Evolutionary conservation across 768 basidiomycete genomes (phyloP).

Genomic region (Auriscalpium vulgare): DNA sequence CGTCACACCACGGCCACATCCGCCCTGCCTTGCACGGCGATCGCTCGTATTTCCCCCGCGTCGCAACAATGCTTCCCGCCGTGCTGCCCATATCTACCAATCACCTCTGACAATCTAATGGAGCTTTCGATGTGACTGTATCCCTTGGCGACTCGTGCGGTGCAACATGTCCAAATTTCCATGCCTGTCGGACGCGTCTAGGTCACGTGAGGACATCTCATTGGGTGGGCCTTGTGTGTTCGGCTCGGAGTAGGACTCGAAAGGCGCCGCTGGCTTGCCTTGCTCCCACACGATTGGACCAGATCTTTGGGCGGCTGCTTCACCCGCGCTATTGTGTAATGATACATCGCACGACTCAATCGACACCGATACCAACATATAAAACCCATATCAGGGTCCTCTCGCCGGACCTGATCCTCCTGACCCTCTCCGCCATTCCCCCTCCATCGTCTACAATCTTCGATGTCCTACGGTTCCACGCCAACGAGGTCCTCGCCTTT

Average conservation of each 20-base stretch:
- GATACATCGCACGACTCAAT: not conserved
- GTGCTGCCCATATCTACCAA: too few relatives aligned
- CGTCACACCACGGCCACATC: too few relatives aligned
- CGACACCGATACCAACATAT: not conserved
- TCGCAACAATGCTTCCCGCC: too few relatives aligned
- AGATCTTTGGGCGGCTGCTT: not conserved
- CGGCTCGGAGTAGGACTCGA: not conserved
- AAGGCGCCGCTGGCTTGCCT: not conserved
- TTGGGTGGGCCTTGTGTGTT: not conserved
- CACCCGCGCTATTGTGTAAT: constrained; percentile 8
- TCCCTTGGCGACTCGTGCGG: too few relatives aligned
- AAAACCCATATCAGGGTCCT: not conserved
- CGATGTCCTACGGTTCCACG: not conserved
- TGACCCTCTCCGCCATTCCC: not conserved
- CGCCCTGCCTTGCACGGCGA: too few relatives aligned
- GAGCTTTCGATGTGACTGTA: too few relatives aligned
- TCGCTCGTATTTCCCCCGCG: too few relatives aligned
- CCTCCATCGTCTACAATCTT: not conserved
- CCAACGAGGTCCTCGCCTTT: not conserved
- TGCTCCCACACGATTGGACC: not conserved
- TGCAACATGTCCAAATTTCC: constrained; percentile 5
- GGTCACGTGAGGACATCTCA: constrained; percentile 3
- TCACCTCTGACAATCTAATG: too few relatives aligned
- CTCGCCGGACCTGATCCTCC: not conserved
- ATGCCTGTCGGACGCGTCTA: not conserved